phyloP scores from a whole-genome alignment of 129 eudicot species.

The Ambrosia trifida region DNA sequence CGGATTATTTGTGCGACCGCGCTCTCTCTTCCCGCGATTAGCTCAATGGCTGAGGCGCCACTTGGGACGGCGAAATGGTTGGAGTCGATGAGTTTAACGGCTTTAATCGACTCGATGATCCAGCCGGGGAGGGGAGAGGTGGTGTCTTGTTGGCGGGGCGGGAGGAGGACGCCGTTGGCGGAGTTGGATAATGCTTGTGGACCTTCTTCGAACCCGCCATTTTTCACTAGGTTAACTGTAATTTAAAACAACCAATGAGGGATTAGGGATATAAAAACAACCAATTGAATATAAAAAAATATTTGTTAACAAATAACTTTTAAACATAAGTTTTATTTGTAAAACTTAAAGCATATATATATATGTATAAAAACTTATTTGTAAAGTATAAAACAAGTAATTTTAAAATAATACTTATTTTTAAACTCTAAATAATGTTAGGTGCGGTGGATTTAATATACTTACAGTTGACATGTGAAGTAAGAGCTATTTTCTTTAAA shows the following conservation, averaged over 20 bases:
- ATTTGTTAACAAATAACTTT: no score
- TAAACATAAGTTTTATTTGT: no score
- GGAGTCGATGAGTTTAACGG: slow-evolving; percentile 71
- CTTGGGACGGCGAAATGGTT: slow-evolving; percentile 69
- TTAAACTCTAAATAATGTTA: no score
- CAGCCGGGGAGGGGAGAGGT: slow-evolving; percentile 90
- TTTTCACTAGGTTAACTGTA: slow-evolving; percentile 69
- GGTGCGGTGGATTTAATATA: no score
- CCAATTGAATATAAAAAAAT: no score
- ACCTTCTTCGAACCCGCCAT: slow-evolving; percentile 83
- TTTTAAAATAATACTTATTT: no score
- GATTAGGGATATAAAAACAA: no score
- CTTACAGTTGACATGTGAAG: no score
- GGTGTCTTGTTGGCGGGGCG: slow-evolving; percentile 69
- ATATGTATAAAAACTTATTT: no score
- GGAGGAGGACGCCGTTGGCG: slow-evolving; percentile 74
- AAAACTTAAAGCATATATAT: no score
- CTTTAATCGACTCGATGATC: slow-evolving; percentile 88
- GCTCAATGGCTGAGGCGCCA: slow-evolving; percentile 64
- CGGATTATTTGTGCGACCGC: slow-evolving; percentile 74
- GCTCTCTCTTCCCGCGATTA: slow-evolving; percentile 92
- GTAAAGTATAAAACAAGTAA: no score
- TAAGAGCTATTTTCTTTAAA: no score
- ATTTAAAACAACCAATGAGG: background rate
- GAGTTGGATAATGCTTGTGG: slow-evolving; percentile 65